A percentile compares a stretch with the other conserved stretches of the same genome.
phyloP scores from a whole-genome alignment of 495 filamentous ascomycete genomes.

The Trichoderma parareesei region DNA sequence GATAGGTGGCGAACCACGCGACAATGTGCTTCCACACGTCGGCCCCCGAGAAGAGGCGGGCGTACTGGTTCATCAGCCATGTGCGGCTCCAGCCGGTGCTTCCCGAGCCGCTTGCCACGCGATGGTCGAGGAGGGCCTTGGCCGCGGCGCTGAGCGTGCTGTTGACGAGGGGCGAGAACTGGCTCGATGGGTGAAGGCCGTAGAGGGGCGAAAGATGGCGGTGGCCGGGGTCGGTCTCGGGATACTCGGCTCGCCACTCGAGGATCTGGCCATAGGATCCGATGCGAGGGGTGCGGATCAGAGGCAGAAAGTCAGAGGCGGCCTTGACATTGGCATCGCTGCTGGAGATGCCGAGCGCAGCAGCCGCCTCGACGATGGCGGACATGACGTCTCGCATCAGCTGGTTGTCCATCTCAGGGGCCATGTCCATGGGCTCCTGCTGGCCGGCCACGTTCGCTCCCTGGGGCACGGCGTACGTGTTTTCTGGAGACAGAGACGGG shows the following conservation, averaged over 20 bases:
- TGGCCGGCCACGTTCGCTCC: slow-evolving; percentile 22
- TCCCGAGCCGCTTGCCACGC: slow-evolving; percentile 34
- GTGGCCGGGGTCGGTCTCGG: slow-evolving; percentile 40
- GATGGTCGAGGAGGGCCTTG: slow-evolving; percentile 28
- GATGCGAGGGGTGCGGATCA: slow-evolving; percentile 22
- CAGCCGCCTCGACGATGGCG: slow-evolving; percentile 23
- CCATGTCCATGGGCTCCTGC: slow-evolving; percentile 21
- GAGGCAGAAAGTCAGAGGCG: slow-evolving; percentile 17
- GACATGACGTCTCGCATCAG: slow-evolving; percentile 35
- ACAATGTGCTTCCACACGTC: slow-evolving; percentile 18
- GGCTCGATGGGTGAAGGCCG: slow-evolving; percentile 28
- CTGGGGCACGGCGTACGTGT: slow-evolving; percentile 29
- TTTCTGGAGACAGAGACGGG: slow-evolving; percentile 44
- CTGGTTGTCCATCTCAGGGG: slow-evolving; percentile 39
- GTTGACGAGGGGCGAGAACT: slow-evolving; percentile 9
- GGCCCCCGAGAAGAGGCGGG: slow-evolving; percentile 26
- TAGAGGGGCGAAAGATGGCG: slow-evolving; percentile 41
- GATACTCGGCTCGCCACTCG: slow-evolving; percentile 41
- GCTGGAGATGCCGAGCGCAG: slow-evolving; percentile 20
- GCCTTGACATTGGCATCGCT: slow-evolving; percentile 8
- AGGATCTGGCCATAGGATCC: slow-evolving; percentile 36
- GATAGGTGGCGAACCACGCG: slow-evolving; percentile 12
- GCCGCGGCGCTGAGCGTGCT: slow-evolving; percentile 22
- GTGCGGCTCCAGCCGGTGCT: slow-evolving; percentile 44
- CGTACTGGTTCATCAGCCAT: slow-evolving; percentile 38